phyloP scores from a whole-genome alignment of 352 stramenopile genomes.

The Globisporangium camurandrum region DNA sequence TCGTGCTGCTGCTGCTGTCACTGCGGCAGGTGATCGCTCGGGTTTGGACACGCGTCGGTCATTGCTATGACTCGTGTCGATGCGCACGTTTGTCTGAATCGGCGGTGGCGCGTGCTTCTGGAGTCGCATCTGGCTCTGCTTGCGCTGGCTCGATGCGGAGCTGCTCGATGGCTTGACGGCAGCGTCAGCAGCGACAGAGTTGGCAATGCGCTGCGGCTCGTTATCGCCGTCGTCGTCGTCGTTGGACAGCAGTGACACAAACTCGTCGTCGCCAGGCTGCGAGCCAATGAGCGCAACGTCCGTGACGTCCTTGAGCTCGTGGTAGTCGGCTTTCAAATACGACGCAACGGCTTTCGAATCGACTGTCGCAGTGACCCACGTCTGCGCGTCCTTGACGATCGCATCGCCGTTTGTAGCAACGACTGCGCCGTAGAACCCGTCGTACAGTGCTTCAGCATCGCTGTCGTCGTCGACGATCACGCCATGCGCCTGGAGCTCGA shows the following conservation, averaged over 20 bases:
- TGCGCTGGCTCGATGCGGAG: slow-evolving; percentile 18
- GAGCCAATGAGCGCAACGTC: slow-evolving; percentile 39
- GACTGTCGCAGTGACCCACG: slow-evolving; percentile 51
- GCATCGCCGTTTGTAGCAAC: slow-evolving; percentile 38
- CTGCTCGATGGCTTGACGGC: not conserved
- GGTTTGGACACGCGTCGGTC: not conserved
- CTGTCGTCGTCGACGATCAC: slow-evolving; percentile 52
- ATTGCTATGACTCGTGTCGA: not conserved
- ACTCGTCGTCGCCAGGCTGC: slow-evolving; percentile 47
- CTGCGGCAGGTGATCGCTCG: not conserved
- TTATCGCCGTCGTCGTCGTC: slow-evolving; percentile 10
- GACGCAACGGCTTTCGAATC: slow-evolving; percentile 22
- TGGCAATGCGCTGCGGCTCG: no score
- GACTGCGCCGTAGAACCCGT: slow-evolving; percentile 52
- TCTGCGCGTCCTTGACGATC: slow-evolving; percentile 60
- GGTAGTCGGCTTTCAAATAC: slow-evolving; percentile 65
- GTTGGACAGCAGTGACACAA: slow-evolving; percentile 40
- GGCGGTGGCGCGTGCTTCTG: not conserved
- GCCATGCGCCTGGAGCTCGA: slow-evolving; percentile 47
- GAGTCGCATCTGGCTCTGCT: slow-evolving; percentile 16
- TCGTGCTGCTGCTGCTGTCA: not conserved
- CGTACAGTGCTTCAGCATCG: slow-evolving; percentile 51
- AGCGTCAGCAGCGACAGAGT: not conserved
- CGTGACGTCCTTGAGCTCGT: slow-evolving; percentile 46
- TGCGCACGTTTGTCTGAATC: slow-evolving; percentile 2